These are phyloP conservation scores for Chamaecyparis obtusa DNA, from an alignment of 75 land plant species.

Conservation along the genomic window DNA sequence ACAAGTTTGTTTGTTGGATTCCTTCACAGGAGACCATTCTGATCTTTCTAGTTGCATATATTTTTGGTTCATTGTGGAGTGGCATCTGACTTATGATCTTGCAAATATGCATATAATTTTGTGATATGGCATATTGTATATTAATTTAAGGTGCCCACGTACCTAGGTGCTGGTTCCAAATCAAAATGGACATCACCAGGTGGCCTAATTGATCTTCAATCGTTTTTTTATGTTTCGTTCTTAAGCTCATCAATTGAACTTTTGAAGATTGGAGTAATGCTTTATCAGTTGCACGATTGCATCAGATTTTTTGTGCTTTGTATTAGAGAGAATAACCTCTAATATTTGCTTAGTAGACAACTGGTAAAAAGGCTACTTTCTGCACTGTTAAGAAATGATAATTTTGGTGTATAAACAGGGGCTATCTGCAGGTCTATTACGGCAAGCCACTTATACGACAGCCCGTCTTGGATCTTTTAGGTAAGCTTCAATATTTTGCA, in stretches of 20 bases:
- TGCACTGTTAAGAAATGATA: not conserved
- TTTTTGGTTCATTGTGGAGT: not conserved
- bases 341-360: not conserved
- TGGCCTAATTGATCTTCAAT: not conserved
- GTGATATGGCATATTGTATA: not conserved
- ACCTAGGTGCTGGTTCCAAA: not conserved
- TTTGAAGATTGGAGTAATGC: not conserved
- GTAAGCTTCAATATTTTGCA: slow-evolving; percentile 15
- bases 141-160: not conserved
- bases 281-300: not conserved
- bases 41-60: not conserved
- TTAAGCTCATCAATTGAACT: not conserved
- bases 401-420: slow-evolving; percentile 51
- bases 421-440: slow-evolving; percentile 82
- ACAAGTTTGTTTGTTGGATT: not conserved
- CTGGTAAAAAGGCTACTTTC: not conserved
- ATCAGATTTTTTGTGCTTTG: not conserved
- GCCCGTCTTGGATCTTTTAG: slow-evolving; percentile 76
- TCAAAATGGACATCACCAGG: not conserved
- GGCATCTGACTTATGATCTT: not conserved
- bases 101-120: not conserved
- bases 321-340: not conserved
- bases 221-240: not conserved
- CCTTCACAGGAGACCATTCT: not conserved
- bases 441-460: slow-evolving; percentile 96